These are phyloP conservation scores for Aureobasidium pullulans DNA, from an alignment of 2,329 filamentous ascomycete species.

Conservation along the genomic window DNA sequence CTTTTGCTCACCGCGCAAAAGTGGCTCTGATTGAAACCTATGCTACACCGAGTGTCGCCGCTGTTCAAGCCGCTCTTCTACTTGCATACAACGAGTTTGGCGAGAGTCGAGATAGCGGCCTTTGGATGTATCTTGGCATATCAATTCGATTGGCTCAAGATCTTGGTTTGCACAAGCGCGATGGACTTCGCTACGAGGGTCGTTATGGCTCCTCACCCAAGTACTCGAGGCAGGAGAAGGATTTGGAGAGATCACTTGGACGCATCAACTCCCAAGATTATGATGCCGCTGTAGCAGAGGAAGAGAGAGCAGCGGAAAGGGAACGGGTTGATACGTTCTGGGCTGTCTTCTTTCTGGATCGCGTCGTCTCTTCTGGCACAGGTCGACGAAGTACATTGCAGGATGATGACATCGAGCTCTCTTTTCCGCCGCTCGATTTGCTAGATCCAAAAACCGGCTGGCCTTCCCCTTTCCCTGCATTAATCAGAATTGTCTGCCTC, in stretches of 20 bases:
- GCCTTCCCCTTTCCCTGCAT: constrained; percentile 70
- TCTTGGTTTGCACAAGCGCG: constrained; percentile 71
- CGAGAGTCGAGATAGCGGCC: constrained; percentile 75
- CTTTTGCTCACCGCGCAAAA: constrained; percentile 76
- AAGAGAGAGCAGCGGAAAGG: constrained; percentile 61
- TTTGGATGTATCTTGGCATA: constrained; percentile 91
- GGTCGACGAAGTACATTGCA: constrained; percentile 76
- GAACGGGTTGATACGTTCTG: constrained; percentile 84
- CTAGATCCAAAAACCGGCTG: constrained; percentile 51
- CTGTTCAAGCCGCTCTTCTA: constrained; percentile 74
- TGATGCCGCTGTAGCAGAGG: constrained; percentile 23
- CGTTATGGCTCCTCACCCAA: constrained; percentile 50
- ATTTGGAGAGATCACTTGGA: constrained; percentile 40
- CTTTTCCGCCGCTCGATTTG: constrained; percentile 54
- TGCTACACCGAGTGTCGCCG: constrained; percentile 72
- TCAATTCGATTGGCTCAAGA: constrained; percentile 78
- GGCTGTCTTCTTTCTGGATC: constrained; percentile 81
- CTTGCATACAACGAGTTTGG: constrained; percentile 88
- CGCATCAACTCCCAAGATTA: constrained; percentile 30
- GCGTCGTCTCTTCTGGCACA: constrained; percentile 80
- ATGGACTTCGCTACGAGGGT: constrained; percentile 59
- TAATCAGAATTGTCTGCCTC: constrained; percentile 77
- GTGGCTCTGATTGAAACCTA: constrained; percentile 77
- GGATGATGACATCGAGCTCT: constrained; percentile 77
- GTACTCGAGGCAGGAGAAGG: constrained; percentile 36